These are phyloP conservation scores for Gnomoniopsis smithogilvyi DNA, from an alignment of 2,329 filamentous ascomycete species.

Conservation along the genomic window DNA sequence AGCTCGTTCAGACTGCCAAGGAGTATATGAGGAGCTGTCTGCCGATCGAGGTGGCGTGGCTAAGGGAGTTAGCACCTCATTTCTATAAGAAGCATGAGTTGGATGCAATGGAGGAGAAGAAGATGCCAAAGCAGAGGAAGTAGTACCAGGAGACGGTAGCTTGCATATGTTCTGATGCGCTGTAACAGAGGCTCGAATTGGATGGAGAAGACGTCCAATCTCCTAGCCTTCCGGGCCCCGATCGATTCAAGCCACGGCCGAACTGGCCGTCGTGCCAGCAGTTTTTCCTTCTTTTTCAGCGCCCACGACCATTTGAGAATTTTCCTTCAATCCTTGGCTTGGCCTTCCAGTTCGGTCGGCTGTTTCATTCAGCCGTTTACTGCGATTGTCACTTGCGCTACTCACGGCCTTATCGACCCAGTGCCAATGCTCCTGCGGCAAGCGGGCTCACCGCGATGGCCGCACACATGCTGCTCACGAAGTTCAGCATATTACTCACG, in stretches of 20 bases:
- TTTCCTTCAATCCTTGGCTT: too few species aligned
- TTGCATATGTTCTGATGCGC: not conserved
- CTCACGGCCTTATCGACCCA: not conserved
- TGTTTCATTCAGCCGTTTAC: not conserved
- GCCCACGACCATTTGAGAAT: too few species aligned
- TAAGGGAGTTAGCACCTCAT: slow-evolving; percentile 88
- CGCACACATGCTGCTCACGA: not conserved
- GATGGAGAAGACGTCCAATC: not conserved
- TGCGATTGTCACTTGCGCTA: not conserved
- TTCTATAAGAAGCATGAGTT: slow-evolving; percentile 91
- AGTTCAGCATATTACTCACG: not conserved
- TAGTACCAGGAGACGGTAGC: slow-evolving; percentile 2
- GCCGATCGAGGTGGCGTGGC: slow-evolving; percentile 80
- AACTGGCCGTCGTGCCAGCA: too few species aligned
- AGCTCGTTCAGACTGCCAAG: slow-evolving; percentile 77
- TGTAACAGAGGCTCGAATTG: not conserved
- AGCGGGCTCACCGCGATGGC: not conserved
- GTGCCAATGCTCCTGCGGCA: not conserved
- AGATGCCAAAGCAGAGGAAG: slow-evolving; percentile 38
- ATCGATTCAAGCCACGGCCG: too few species aligned
- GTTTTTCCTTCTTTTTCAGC: too few species aligned
- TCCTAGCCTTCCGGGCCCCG: not conserved
- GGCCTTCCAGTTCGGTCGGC: too few species aligned
- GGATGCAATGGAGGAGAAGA: slow-evolving; percentile 77
- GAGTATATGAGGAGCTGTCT: slow-evolving; percentile 91